phyloP scores from a whole-genome alignment of 164 flowering plant species.

The Vitis labrusca region DNA sequence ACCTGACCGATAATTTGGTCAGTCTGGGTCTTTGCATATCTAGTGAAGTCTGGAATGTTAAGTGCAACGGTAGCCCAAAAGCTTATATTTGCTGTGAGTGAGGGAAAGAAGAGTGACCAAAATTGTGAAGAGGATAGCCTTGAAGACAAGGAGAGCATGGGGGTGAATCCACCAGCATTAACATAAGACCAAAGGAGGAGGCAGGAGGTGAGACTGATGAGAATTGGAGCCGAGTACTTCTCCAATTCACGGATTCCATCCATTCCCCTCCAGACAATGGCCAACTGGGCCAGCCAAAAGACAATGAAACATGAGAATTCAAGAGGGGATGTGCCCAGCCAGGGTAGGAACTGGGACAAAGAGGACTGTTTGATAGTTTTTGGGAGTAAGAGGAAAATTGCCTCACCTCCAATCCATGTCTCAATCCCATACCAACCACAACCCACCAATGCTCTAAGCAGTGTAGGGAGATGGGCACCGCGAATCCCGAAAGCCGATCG shows the following conservation, averaged over 20 bases:
- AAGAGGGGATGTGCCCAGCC: conserved; percentile 88
- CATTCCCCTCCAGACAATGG: conserved; percentile 69
- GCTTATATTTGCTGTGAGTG: conserved; percentile 89
- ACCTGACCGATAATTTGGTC: conserved; percentile 85
- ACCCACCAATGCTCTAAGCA: conserved; percentile 76
- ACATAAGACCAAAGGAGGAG: conserved; percentile 75
- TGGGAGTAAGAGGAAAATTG: conserved; percentile 77
- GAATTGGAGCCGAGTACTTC: conserved; percentile 82
- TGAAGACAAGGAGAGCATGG: conserved; percentile 68
- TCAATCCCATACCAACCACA: conserved; percentile 98
- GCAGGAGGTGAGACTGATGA: conserved; percentile 52
- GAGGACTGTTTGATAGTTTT: conserved; percentile 35
- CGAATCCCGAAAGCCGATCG: conserved; percentile 78
- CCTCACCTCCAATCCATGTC: conserved; percentile 92
- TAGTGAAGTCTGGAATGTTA: conserved; percentile 91
- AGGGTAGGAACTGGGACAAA: conserved; percentile 33
- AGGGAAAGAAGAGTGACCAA: conserved; percentile 85
- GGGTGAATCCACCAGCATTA: conserved; percentile 77
- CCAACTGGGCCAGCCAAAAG: conserved; percentile 75
- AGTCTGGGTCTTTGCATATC: conserved; percentile 67
- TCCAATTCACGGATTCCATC: conserved; percentile 79
- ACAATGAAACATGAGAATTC: conserved; percentile 74
- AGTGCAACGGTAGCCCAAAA: conserved; percentile 88
- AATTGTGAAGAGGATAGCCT: conserved; percentile 52
- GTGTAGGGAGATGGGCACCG: conserved; percentile 82